These are phyloP conservation scores for Coemansia biformis DNA, from an alignment of 192 early-diverging fungal species.

Conservation along the genomic window DNA sequence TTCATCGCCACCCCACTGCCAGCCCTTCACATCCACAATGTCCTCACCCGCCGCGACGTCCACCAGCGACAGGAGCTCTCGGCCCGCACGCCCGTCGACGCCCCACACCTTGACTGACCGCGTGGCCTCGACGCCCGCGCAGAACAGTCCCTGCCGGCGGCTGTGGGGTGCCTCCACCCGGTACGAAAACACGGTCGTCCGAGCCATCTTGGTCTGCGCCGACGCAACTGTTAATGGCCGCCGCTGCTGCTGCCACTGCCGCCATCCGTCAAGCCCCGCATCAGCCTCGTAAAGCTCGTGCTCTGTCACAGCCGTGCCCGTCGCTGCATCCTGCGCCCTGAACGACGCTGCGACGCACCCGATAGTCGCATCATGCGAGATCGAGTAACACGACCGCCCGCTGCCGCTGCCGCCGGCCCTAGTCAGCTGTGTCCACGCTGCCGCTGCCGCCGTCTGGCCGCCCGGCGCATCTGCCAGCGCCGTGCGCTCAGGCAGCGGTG, in stretches of 20 bases:
- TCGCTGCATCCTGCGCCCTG: conserved; percentile 1
- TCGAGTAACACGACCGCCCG: conserved; percentile 25
- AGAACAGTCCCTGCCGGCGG: conserved; percentile 20
- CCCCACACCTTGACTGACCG: conserved; percentile 21
- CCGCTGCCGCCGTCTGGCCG: neutral
- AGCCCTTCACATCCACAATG: conserved; percentile 29
- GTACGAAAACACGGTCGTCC: conserved; percentile 30
- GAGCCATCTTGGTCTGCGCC: conserved; percentile 23
- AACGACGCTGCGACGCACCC: conserved; percentile 28
- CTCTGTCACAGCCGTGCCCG: neutral
- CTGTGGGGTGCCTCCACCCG: neutral
- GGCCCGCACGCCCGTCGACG: neutral
- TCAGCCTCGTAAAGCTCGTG: conserved; percentile 25
- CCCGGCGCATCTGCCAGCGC: neutral
- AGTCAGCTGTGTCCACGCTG: conserved; percentile 22
- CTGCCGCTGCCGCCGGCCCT: neutral
- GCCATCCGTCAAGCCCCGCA: neutral
- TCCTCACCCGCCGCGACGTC: conserved; percentile 10
- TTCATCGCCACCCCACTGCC: conserved; percentile 16
- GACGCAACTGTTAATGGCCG: conserved; percentile 10
- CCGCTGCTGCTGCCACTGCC: neutral
- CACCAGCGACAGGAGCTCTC: conserved; percentile 8
- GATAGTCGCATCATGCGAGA: conserved; percentile 8
- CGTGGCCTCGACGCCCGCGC: conserved; percentile 26
- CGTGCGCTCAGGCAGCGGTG: neutral